A percentile compares a stretch with the other conserved stretches of the same genome.
phyloP scores from a whole-genome alignment of 2,329 filamentous ascomycete species.

The Alternaria ethzedia region DNA sequence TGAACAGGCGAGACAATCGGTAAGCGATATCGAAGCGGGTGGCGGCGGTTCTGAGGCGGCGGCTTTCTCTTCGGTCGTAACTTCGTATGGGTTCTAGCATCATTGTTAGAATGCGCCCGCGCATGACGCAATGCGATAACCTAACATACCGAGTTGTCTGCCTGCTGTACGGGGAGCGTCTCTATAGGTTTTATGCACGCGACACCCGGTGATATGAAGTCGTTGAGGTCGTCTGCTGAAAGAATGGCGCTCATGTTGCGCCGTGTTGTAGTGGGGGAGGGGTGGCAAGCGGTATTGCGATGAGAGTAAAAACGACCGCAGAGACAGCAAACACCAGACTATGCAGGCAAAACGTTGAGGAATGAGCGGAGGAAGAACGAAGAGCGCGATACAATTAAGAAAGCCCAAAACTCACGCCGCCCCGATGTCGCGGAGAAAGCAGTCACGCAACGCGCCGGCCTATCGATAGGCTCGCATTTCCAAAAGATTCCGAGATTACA shows the following conservation, averaged over 20 bases:
- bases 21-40: conserved; percentile 91
- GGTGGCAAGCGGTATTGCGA: conserved; percentile 15
- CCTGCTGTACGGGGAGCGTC: conserved; percentile 71
- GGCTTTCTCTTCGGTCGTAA: conserved; percentile 87
- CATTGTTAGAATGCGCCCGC: conserved; percentile 33
- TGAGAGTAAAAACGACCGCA: neutral
- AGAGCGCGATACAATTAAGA: conserved; percentile 10
- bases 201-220: conserved; percentile 97
- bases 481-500: conserved; percentile 14
- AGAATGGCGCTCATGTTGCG: conserved; percentile 90
- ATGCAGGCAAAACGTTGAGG: neutral
- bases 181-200: conserved; percentile 98
- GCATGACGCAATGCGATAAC: conserved; percentile 9
- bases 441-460: conserved; percentile 24
- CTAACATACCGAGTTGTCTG: conserved; percentile 52
- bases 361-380: neutral
- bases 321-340: neutral
- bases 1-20: conserved; percentile 95
- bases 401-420: conserved; percentile 4
- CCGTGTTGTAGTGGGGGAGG: conserved; percentile 13
- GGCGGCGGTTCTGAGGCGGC: conserved; percentile 62
- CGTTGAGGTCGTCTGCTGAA: conserved; percentile 94
- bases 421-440: conserved; percentile 32
- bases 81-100: conserved; percentile 72
- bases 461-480: conserved; percentile 43